These are phyloP conservation scores for Hericium rajendrae DNA, from an alignment of 768 basidiomycete genomes.

Conservation along the genomic window DNA sequence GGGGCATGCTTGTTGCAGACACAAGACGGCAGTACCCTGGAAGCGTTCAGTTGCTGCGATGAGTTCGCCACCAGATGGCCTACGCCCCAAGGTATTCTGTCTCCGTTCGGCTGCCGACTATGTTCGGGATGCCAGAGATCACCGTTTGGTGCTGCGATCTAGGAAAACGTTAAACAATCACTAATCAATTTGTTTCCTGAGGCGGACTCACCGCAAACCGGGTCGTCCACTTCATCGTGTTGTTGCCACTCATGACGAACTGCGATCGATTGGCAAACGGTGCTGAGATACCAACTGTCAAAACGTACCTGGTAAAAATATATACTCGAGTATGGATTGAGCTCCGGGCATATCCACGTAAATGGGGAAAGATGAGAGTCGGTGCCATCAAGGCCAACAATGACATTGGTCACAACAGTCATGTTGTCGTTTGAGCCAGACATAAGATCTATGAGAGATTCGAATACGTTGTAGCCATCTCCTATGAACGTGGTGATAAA, in stretches of 20 bases:
- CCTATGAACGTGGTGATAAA: background rate
- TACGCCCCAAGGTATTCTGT: conserved; percentile 28
- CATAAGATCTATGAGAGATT: conserved; percentile 24
- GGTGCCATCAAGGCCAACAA: conserved; percentile 24
- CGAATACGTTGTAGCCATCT: background rate
- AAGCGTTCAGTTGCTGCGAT: no score
- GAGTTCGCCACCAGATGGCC: conserved; percentile 14
- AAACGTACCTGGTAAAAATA: conserved; percentile 31
- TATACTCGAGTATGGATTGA: conserved; percentile 27
- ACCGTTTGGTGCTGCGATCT: conserved; percentile 27
- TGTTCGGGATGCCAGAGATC: conserved; percentile 19
- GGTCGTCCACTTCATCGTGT: conserved; percentile 25
- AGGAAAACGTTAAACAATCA: background rate
- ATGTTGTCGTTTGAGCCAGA: conserved; percentile 29
- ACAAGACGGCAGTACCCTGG: no score
- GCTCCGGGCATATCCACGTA: conserved; percentile 28
- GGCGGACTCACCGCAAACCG: conserved; percentile 26
- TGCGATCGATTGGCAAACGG: no score
- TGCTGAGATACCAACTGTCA: no score
- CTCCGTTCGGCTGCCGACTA: conserved; percentile 25
- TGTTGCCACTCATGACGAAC: no score
- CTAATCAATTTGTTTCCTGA: background rate
- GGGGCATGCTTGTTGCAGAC: no score
- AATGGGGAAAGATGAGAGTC: conserved; percentile 22
- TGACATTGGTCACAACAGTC: conserved; percentile 23